These are phyloP conservation scores for Diaporthe humulicola DNA, from an alignment of 2,329 filamentous ascomycete species.

Conservation along the genomic window DNA sequence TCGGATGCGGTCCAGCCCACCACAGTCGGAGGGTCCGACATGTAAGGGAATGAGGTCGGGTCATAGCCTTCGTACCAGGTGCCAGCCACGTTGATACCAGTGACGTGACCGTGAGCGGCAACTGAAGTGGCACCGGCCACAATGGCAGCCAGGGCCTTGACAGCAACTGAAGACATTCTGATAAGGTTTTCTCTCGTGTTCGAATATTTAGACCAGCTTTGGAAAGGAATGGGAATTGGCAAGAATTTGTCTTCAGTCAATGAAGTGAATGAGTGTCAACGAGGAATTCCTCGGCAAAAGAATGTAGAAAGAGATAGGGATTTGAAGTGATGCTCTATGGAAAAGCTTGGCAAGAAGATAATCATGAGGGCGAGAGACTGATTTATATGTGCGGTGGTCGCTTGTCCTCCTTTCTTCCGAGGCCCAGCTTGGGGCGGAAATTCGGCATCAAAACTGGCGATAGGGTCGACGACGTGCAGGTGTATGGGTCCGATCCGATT, in stretches of 20 bases:
- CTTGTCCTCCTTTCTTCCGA: background rate
- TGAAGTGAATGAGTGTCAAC: conserved; percentile 39
- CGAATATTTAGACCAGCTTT: conserved; percentile 31
- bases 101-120: conserved; percentile 49
- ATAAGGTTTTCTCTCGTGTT: background rate
- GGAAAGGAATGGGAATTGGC: background rate
- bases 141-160: conserved; percentile 26
- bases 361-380: background rate
- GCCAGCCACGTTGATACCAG: conserved; percentile 47
- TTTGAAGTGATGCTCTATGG: conserved; percentile 1
- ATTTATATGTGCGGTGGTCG: conserved; percentile 26
- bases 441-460: background rate
- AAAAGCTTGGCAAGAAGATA: background rate
- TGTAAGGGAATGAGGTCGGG: conserved; percentile 44
- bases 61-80: conserved; percentile 46
- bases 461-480: conserved; percentile 10
- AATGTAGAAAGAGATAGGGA: conserved; percentile 18
- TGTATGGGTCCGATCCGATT: conserved; percentile 1
- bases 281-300: conserved; percentile 23
- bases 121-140: conserved; percentile 43
- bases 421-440: background rate
- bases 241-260: conserved; percentile 39
- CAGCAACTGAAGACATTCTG: conserved; percentile 33
- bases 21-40: conserved; percentile 42
- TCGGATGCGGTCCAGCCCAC: conserved; percentile 40